Conservation (phyloP, 768 basidiomycete species). For the Dioszegia aurantiaca region DNA sequence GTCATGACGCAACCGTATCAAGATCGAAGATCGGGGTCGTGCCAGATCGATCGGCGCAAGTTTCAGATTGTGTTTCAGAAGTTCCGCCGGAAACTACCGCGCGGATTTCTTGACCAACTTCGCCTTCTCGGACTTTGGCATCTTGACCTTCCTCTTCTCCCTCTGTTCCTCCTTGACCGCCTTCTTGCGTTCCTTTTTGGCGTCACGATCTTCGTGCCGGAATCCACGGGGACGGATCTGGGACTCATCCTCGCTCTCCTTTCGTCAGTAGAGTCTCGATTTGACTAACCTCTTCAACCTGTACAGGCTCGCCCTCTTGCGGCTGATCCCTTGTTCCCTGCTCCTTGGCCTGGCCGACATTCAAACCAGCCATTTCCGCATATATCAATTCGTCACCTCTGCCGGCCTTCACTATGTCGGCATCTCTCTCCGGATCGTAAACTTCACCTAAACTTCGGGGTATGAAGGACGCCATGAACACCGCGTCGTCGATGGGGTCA, state of each 20-base stretch:
- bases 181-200: conserved; percentile 92
- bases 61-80: background rate
- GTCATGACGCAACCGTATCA: too few species aligned
- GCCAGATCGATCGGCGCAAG: conserved; percentile 5
- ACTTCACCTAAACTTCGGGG: conserved; percentile 89
- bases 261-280: background rate
- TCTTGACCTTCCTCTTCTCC: conserved; percentile 86
- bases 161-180: conserved; percentile 78
- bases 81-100: too few species aligned
- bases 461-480: conserved; percentile 88
- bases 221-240: conserved; percentile 63
- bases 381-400: conserved; percentile 77
- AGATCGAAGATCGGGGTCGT: background rate
- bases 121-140: conserved; percentile 95
- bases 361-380: conserved; percentile 75
- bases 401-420: conserved; percentile 68
- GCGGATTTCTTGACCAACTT: conserved; percentile 63
- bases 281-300: background rate
- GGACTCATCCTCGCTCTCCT: background rate
- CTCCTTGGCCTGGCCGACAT: conserved; percentile 30
- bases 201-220: conserved; percentile 85
- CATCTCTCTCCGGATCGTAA: conserved; percentile 90
- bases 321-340: background rate
- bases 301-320: background rate
- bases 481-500: conserved; percentile 64